Percentiles rank a stretch among this genome's conserved stretches.
Conservation (phyloP, 176 grass and related monocot species). For the Avena sativa region DNA sequence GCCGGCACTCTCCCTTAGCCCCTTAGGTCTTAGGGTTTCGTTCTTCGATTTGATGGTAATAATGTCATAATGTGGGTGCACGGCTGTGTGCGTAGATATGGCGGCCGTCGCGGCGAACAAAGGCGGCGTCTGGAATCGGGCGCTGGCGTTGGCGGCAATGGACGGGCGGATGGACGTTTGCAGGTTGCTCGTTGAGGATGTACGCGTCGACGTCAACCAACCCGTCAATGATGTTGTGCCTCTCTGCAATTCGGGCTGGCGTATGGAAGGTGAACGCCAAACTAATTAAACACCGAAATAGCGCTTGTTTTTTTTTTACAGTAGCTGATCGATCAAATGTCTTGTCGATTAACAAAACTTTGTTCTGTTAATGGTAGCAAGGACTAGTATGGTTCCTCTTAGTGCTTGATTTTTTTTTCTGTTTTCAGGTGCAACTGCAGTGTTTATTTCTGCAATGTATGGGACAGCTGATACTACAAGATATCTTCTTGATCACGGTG, state of each 20-base stretch:
- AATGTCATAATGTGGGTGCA: background rate
- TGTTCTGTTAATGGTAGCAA: too few species aligned
- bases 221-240: background rate
- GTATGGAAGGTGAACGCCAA: too few species aligned
- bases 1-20: background rate
- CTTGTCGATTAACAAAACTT: too few species aligned
- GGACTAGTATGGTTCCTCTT: background rate
- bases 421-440: background rate
- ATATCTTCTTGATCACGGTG: conserved; percentile 26
- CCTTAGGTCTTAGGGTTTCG: background rate
- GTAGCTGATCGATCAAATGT: too few species aligned
- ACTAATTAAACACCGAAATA: too few species aligned
- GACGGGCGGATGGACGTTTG: conserved; percentile 8
- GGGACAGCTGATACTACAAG: background rate
- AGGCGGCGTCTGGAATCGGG: background rate
- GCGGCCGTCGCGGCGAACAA: background rate
- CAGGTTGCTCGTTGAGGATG: background rate
- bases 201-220: background rate
- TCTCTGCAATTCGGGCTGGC: background rate
- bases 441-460: background rate
- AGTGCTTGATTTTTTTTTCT: background rate
- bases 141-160: background rate
- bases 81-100: background rate
- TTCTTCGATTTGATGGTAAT: background rate
- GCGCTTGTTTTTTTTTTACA: too few species aligned